Conservation (phyloP, 2,329 filamentous ascomycete species). For the Colletotrichum tamarilloi region DNA sequence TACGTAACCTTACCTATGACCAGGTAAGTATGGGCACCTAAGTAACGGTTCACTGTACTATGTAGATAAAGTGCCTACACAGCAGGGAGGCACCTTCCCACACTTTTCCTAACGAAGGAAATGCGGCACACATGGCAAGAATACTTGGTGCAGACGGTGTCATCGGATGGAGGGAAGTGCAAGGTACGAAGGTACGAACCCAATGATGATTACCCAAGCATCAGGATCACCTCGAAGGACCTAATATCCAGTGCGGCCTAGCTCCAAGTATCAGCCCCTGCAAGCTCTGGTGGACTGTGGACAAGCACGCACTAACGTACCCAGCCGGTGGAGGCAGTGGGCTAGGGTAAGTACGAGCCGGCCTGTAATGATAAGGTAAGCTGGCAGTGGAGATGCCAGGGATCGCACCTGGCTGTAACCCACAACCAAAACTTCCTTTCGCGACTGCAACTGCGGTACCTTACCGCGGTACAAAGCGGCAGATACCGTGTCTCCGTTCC, state of each 20-base stretch:
- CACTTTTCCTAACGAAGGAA: background rate
- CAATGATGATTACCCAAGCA: background rate
- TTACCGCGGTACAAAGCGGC: slow-evolving; percentile 26
- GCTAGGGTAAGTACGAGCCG: slow-evolving; percentile 4
- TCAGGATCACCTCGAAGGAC: background rate
- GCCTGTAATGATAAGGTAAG: slow-evolving; percentile 36
- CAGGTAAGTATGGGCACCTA: too few species aligned
- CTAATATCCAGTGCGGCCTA: background rate
- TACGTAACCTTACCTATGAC: background rate
- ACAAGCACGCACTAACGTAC: background rate
- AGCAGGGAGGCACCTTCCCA: too few species aligned
- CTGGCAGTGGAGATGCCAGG: slow-evolving; percentile 17
- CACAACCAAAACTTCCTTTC: background rate
- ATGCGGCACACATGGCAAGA: background rate
- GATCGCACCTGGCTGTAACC: background rate
- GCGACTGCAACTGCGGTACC: slow-evolving; percentile 26
- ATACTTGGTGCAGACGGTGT: background rate
- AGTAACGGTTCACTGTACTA: too few species aligned
- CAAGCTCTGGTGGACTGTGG: background rate
- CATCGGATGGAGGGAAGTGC: too few species aligned
- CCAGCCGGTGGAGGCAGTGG: background rate
- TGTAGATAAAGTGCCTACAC: too few species aligned
- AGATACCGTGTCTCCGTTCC: slow-evolving; percentile 29
- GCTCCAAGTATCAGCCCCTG: background rate
- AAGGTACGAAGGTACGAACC: too few species aligned